Conservation (phyloP, 2,329 filamentous ascomycete genomes). For the Zopfia rhizophila region DNA sequence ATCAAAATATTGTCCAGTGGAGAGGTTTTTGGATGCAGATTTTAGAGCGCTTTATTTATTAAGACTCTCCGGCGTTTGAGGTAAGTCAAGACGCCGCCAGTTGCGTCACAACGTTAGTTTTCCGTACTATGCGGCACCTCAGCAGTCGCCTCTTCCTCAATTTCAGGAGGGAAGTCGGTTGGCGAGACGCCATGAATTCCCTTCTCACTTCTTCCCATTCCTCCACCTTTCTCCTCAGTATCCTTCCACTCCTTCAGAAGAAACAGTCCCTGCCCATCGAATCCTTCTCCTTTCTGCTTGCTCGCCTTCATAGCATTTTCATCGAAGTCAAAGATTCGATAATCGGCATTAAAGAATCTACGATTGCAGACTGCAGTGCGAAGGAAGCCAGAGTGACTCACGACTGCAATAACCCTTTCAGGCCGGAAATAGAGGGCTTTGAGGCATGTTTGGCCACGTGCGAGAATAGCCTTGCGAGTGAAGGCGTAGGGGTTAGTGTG, state of each 20-base stretch:
- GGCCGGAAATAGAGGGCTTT: constrained; percentile 62
- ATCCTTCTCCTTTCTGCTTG: constrained; percentile 49
- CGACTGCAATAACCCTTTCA: constrained; percentile 71
- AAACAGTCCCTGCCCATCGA: constrained; percentile 51
- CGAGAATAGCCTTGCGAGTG: constrained; percentile 63
- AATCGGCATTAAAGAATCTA: constrained; percentile 69
- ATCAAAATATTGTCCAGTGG: too few species aligned
- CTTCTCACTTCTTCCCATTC: constrained; percentile 62
- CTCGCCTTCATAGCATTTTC: constrained; percentile 59
- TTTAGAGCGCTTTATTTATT: too few species aligned
- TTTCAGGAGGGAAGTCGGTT: constrained; percentile 41
- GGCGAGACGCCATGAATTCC: constrained; percentile 39
- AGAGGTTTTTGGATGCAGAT: too few species aligned
- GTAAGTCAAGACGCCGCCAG: too few species aligned
- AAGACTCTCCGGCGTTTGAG: too few species aligned
- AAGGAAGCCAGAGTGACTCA: constrained; percentile 73
- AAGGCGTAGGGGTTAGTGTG: constrained; percentile 61
- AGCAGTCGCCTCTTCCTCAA: constrained; percentile 10
- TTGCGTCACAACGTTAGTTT: too few species aligned
- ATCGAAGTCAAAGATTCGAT: constrained; percentile 69
- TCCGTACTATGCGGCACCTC: too few species aligned
- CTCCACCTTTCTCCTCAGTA: constrained; percentile 59
- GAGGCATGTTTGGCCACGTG: constrained; percentile 64
- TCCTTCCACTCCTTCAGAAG: constrained; percentile 60
- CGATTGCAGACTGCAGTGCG: constrained; percentile 65